Evolutionary conservation across 371 early-diverging fungal genomes (phyloP), one percentile per base, ranked within the genome.

Genomic region (Actinomucor elegans): DNA sequence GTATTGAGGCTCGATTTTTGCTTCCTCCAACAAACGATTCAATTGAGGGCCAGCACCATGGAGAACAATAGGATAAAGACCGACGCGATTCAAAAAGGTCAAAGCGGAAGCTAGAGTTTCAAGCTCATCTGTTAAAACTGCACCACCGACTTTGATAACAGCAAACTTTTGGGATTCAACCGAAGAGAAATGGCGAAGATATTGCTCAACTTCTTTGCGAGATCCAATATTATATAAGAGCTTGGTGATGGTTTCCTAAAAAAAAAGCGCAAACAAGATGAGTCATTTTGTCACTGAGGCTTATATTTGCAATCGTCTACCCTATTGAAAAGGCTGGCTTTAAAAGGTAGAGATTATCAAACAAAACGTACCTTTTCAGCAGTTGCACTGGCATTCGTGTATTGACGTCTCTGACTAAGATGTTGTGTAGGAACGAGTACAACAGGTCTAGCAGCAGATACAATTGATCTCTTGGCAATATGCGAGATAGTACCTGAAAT

Each of bases 161-260:
- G 98, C 98, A 77, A 98, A 98, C 79, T 95, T 94, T 80, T 96
- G 96, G n/a, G 93, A 93, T 64, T 96, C 96, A 33, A 96, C 97
- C 0, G 91, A 90, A 0, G 94, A 90, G 66, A 97, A 98, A 61
- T 95, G 95, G 38, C 91, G 87, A 53, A 98, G 84, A 61, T 98
- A 98, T 74, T 94, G 95, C 59, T 98, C 96, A 21, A 96, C 97
- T 66, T 98, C 98, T 74, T 94, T 93, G 60, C 93, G 91, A 31
- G 96, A 95, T 33, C 97, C 98, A 71, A 98, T 97, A 74, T 96
- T 98, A 80, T 97, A 96, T 28, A 98, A 80, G n/a, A 98, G 81
- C 66, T 93, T 93, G 37, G 92, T 87, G 57, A 98, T 96, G 5
- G 96, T 98, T 74, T 96, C 97, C 93, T 97, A 63, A 35, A 28